phyloP scores from a whole-genome alignment of 2,329 filamentous ascomycete species.

The Tolypocladium capitatum region DNA sequence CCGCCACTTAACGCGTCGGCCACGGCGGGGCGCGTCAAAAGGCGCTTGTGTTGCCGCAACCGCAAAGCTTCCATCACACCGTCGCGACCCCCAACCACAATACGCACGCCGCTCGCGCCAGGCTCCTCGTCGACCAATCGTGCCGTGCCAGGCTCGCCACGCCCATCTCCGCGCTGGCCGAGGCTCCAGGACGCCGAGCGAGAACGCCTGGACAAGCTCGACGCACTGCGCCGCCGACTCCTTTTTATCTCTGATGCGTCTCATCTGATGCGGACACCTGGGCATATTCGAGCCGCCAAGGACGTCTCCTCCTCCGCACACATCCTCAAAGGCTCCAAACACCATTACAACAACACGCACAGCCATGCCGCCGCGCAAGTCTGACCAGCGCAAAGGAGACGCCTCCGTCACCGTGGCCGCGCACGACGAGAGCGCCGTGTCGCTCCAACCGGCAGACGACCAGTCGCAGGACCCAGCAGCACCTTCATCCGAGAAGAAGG shows the following conservation, averaged over 20 bases:
- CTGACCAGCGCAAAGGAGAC: slow-evolving; percentile 33
- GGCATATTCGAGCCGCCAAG: neutral
- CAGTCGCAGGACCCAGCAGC: slow-evolving; percentile 12
- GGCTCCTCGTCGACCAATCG: neutral
- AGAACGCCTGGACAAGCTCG: neutral
- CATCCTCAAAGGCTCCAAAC: slow-evolving; percentile 2
- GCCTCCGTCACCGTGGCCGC: slow-evolving; percentile 30
- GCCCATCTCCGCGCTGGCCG: neutral
- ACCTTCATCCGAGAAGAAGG: slow-evolving; percentile 15
- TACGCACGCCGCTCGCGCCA: neutral
- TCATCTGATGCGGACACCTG: neutral
- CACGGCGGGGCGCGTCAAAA: neutral
- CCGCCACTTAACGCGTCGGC: neutral
- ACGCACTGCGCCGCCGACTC: neutral
- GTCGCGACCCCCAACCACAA: neutral
- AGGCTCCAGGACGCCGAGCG: neutral
- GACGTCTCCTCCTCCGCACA: neutral
- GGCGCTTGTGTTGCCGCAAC: neutral
- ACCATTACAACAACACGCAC: neutral
- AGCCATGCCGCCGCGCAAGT: slow-evolving; percentile 44
- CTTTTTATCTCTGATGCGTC: neutral
- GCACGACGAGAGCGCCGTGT: slow-evolving; percentile 4
- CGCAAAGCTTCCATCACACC: neutral
- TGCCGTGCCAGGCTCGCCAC: neutral
- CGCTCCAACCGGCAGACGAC: slow-evolving; percentile 1